phyloP scores from a whole-genome alignment of 495 filamentous ascomycete species.

The Hyaloscypha hepaticicola region DNA sequence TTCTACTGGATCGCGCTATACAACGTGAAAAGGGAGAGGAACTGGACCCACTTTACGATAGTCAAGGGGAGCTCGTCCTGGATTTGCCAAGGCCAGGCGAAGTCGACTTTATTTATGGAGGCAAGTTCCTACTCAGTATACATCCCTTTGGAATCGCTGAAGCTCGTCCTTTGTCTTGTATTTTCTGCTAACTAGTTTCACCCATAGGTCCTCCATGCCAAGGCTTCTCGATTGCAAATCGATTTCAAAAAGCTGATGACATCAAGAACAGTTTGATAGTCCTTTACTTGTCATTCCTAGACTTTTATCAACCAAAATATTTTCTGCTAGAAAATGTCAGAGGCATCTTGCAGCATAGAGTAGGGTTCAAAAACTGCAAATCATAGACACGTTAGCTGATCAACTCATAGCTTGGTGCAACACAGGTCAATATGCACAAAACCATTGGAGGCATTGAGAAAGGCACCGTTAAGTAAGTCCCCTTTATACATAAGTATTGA shows the following conservation, averaged over 20 bases:
- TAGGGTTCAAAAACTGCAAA: no score
- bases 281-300: conserved; percentile 15
- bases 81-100: conserved; percentile 14
- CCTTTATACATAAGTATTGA: neutral
- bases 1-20: conserved; percentile 7
- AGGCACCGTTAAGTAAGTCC: conserved; percentile 19
- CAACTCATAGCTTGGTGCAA: neutral
- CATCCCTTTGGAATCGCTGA: no score
- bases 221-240: conserved; percentile 16
- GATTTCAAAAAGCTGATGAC: conserved; percentile 6
- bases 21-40: neutral
- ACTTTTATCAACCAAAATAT: conserved; percentile 22
- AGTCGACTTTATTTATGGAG: conserved; percentile 19
- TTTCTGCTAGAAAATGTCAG: conserved; percentile 23
- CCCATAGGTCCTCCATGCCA: conserved; percentile 14
- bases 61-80: conserved; percentile 5
- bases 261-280: conserved; percentile 14
- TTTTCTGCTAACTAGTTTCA: neutral
- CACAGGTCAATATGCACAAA: neutral
- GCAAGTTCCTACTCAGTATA: neutral
- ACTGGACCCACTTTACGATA: neutral
- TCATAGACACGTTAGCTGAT: no score
- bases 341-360: conserved; percentile 2
- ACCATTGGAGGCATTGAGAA: conserved; percentile 10
- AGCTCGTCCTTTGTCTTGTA: no score